Conservation (phyloP, 495 filamentous ascomycete species). For the Hypomontagnella monticulosa region DNA sequence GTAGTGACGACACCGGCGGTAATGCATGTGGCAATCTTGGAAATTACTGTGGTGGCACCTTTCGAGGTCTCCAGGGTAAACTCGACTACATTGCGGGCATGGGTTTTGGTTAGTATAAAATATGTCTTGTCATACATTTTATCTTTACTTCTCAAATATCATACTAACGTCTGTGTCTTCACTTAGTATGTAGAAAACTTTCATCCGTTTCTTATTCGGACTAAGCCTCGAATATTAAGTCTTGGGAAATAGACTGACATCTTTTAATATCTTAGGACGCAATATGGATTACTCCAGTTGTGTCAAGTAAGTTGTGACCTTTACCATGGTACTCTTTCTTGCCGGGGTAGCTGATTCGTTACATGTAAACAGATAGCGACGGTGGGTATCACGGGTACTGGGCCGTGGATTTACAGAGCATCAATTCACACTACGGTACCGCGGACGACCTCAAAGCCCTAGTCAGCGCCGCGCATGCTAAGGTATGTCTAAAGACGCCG, state of each 20-base stretch:
- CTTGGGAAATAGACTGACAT: too few relatives aligned
- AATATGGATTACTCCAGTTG: constrained; percentile 84
- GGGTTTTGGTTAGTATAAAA: too few relatives aligned
- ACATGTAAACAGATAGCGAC: constrained; percentile 33
- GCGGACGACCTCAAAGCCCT: constrained; percentile 68
- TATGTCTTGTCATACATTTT: too few relatives aligned
- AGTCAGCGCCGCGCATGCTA: constrained; percentile 58
- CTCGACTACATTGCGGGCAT: constrained; percentile 78
- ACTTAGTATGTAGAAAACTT: too few relatives aligned
- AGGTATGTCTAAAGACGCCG: constrained; percentile 16
- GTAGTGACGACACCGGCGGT: constrained; percentile 44
- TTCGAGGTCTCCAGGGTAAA: constrained; percentile 74
- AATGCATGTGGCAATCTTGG: constrained; percentile 56
- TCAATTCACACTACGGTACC: constrained; percentile 75
- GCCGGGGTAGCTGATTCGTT: constrained; percentile 8
- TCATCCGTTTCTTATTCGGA: too few relatives aligned
- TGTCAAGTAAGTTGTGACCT: constrained; percentile 48
- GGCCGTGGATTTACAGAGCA: constrained; percentile 71
- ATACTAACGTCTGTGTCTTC: too few relatives aligned
- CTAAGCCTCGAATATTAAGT: too few relatives aligned
- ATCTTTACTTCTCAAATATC: too few relatives aligned
- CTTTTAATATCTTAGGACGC: too few relatives aligned
- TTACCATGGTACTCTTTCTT: not conserved
- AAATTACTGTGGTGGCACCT: constrained; percentile 81
- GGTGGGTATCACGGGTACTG: constrained; percentile 79